These are phyloP conservation scores for Linnemannia schmuckeri DNA, from an alignment of 192 early-diverging fungal species.

Conservation along the genomic window DNA sequence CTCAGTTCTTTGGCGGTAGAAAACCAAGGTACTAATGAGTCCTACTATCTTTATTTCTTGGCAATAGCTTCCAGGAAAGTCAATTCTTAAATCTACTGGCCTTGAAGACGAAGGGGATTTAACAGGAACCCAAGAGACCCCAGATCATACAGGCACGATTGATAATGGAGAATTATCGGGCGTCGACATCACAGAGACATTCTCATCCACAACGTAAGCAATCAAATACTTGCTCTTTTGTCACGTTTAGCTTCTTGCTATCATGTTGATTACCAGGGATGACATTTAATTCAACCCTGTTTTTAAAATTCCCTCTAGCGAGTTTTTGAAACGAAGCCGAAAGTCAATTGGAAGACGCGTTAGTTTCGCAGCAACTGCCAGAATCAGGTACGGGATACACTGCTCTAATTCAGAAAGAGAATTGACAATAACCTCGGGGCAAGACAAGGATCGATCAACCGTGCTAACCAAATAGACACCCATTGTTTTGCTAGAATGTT, in stretches of 20 bases:
- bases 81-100: constrained; percentile 30
- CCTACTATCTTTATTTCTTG: background rate
- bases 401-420: background rate
- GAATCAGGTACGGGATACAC: constrained; percentile 35
- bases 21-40: background rate
- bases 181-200: constrained; percentile 32
- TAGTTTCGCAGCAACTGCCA: constrained; percentile 52
- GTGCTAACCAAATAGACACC: background rate
- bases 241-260: background rate
- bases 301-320: constrained; percentile 10
- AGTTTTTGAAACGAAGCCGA: constrained; percentile 31
- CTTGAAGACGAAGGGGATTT: constrained; percentile 24
- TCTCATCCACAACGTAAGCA: constrained; percentile 35
- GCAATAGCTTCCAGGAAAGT: constrained; percentile 44
- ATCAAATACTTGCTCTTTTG: no score
- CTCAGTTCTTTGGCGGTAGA: background rate
- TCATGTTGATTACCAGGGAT: background rate
- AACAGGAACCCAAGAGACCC: constrained; percentile 6
- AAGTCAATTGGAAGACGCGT: constrained; percentile 49
- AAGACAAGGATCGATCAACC: background rate
- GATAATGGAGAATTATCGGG: background rate
- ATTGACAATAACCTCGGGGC: no score
- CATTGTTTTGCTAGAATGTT: constrained; percentile 34
- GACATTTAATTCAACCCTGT: background rate
- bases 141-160: background rate